Base-by-base conservation (phyloP, 805 yeast genomes). In the Candida easanensis region DNA sequence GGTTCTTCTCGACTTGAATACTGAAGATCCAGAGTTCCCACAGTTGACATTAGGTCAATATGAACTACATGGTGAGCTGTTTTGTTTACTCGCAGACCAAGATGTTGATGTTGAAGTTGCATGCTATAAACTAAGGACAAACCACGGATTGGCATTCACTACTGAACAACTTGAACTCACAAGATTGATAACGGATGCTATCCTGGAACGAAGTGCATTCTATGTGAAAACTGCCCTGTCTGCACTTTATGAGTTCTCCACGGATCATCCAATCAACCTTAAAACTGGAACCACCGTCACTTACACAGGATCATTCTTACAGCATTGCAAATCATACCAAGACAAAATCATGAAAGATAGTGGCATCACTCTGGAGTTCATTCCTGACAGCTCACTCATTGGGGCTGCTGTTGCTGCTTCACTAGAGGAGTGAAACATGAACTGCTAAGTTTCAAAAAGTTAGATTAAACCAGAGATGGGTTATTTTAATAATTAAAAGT, bases 371-470 rank as follows among this genome's bases (percentile, higher is more conserved):
- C 63, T 77, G 38, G 62, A 58, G 41, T 61, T 65, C 34, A 61
- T 75, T 21, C 70, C 68, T 15, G 66, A 76, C 48, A 73, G 78
- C 41, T 70, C 77, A 14, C 62, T 77, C 8, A 61, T 75, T 23
- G 82, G 82, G 4, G 77, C 80, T 21, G 81, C 78, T 11, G 70
- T 77, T 34, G 76, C 77, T 15, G 79, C 80, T 22, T 21, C 39
- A 9, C 30, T 26, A 5, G 5, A 13, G 5, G 30, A 11, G 15
- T 22, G 25, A 22, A 22, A 22, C 25, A 10, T 22, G 25, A 22
- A 10, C 10, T 8, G 10, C 25, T 10, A 22, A 22, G 25, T 22
- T n/a, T n/a, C n/a, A 22, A 22, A 7, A 22, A 22, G 25, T 22
- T 22, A 22, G 25, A 22, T 22, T 7, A 22, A 22, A 7, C 10